Evolutionary conservation across 2,329 filamentous ascomycete genomes (phyloP).

Genomic region (Pestalotiopsis sp.): DNA sequence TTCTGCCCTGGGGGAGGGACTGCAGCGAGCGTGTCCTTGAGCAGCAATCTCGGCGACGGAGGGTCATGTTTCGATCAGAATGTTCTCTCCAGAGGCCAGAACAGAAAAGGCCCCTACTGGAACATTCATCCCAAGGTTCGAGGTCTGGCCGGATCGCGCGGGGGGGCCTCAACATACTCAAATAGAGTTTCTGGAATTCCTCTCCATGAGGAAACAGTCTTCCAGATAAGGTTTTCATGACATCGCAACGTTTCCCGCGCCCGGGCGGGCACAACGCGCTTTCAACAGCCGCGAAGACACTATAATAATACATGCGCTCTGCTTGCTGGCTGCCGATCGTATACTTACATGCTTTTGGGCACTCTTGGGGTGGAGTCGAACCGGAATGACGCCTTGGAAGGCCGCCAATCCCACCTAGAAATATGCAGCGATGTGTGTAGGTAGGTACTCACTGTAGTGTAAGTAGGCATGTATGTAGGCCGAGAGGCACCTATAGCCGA

Average conservation of each 20-base stretch:
- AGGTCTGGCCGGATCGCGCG: background rate
- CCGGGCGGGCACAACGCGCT: background rate
- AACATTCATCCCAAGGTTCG: background rate
- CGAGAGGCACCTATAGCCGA: background rate
- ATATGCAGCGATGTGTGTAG: background rate
- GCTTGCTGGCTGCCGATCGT: background rate
- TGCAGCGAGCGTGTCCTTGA: background rate
- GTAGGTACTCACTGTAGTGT: background rate
- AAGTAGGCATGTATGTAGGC: background rate
- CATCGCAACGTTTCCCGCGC: background rate
- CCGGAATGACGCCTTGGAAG: background rate
- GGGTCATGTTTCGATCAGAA: background rate
- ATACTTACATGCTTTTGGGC: background rate
- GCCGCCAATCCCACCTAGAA: background rate
- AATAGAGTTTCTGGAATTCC: background rate
- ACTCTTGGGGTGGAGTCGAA: background rate
- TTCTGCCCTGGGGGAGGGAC: background rate
- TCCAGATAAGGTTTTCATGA: background rate
- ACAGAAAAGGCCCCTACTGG: background rate
- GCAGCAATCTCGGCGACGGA: background rate
- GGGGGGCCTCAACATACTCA: background rate
- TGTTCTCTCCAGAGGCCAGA: background rate
- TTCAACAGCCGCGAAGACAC: background rate
- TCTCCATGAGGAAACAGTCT: background rate
- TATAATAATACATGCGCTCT: background rate